phyloP scores from a whole-genome alignment of 2,329 filamentous ascomycete species.

The Epicoccum sorghinum region DNA sequence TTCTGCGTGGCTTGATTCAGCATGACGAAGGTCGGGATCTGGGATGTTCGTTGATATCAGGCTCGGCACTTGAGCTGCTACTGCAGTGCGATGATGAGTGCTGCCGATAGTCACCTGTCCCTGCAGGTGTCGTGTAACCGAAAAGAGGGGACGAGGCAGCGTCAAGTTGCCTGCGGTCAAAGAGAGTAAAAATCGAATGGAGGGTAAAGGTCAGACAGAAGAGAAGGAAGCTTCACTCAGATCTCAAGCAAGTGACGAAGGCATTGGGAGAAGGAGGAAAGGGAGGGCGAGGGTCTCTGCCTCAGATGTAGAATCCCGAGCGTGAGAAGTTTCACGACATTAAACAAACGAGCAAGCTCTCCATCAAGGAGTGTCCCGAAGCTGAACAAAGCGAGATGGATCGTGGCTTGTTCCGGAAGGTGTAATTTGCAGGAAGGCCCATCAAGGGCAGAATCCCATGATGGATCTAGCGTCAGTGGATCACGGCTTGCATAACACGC shows the following conservation, averaged over 20 bases:
- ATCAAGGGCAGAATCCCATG: conserved; percentile 13
- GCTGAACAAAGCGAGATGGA: conserved; percentile 9
- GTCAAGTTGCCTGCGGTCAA: conserved; percentile 19
- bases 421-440: conserved; percentile 14
- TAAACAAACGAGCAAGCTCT: conserved; percentile 32
- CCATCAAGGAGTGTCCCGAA: conserved; percentile 33
- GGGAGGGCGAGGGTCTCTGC: conserved; percentile 17
- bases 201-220: conserved; percentile 29
- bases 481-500: conserved; percentile 10
- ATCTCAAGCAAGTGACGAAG: conserved; percentile 16
- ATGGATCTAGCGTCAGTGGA: conserved; percentile 14
- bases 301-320: conserved; percentile 20
- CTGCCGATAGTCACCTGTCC: conserved; percentile 28
- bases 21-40: conserved; percentile 32
- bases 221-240: conserved; percentile 11
- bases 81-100: conserved; percentile 21
- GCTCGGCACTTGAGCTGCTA: conserved; percentile 7
- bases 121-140: conserved; percentile 29
- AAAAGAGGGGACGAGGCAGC: conserved; percentile 20
- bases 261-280: conserved; percentile 22
- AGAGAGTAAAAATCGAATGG: conserved; percentile 15
- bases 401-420: conserved; percentile 12
- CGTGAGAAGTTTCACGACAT: conserved; percentile 35
- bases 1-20: conserved; percentile 45
- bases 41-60: conserved; percentile 9